phyloP scores from a whole-genome alignment of 225 moss, liverwort and hornwort genomes.

The Asterella californica region DNA sequence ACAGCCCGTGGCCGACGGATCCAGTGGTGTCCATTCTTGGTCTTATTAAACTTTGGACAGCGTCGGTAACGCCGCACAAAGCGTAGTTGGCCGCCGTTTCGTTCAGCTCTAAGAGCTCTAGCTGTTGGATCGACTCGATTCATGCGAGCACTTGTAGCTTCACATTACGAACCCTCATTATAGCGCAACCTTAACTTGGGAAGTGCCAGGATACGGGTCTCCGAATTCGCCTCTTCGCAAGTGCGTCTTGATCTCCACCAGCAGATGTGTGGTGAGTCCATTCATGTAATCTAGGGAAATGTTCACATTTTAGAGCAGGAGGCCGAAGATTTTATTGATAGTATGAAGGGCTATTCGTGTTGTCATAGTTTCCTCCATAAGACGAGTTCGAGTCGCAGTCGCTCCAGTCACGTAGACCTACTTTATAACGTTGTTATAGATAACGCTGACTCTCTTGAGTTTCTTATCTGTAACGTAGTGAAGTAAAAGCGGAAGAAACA shows the following conservation, averaged over 20 bases:
- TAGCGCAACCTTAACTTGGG: not conserved
- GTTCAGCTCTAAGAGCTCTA: too few relatives aligned
- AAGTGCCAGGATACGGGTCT: not conserved
- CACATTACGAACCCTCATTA: not conserved
- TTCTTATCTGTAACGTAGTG: not conserved
- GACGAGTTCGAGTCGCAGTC: not conserved
- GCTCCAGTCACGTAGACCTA: not conserved
- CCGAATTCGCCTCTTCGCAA: not conserved
- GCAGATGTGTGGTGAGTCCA: not conserved
- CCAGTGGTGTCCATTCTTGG: not conserved
- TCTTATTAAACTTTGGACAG: not conserved
- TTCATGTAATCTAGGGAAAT: not conserved
- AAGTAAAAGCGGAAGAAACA: not conserved
- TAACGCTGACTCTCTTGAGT: not conserved
- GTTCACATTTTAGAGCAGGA: not conserved
- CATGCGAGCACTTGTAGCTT: not conserved
- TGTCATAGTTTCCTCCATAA: not conserved
- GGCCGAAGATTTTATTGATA: not conserved
- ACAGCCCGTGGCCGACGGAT: not conserved
- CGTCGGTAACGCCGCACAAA: not conserved
- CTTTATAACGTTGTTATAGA: not conserved
- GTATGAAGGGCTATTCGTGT: not conserved
- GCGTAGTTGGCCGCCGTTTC: too few relatives aligned
- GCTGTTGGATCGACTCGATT: not conserved
- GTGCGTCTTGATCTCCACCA: not conserved